Evolutionary conservation across 106 monocot genomes (phyloP).

Genomic region (Triglochin maritima): DNA sequence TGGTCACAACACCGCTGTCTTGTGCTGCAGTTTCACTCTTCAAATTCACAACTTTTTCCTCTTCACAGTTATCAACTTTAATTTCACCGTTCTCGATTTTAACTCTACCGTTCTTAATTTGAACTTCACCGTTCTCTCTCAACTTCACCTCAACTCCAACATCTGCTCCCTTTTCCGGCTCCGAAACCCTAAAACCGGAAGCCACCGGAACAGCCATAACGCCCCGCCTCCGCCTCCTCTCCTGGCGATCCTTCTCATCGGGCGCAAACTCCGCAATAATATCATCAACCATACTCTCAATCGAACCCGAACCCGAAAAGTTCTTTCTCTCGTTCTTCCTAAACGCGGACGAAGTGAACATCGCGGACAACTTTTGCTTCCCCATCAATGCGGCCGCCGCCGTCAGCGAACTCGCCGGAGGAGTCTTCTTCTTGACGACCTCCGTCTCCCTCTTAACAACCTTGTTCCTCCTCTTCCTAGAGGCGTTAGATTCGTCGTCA

Average conservation of each 20-base stretch:
- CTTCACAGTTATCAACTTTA: constrained; percentile 11
- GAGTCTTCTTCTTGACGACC: not conserved
- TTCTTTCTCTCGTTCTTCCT: constrained; percentile 51
- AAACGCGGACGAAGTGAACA: constrained; percentile 66
- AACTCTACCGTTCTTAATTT: too few species aligned
- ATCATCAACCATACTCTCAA: constrained; percentile 75
- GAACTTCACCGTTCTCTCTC: too few species aligned
- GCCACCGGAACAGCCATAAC: not conserved
- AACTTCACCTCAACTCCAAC: too few species aligned
- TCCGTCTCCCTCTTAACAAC: not conserved
- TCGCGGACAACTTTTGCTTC: constrained; percentile 63
- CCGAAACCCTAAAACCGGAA: not conserved
- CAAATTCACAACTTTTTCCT: constrained; percentile 1
- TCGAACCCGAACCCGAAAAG: constrained; percentile 16
- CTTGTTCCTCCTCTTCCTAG: constrained; percentile 26
- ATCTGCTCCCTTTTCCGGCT: not conserved
- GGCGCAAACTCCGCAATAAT: constrained; percentile 75
- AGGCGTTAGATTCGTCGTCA: constrained; percentile 11
- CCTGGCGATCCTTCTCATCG: constrained; percentile 66
- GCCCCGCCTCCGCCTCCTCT: constrained; percentile 33
- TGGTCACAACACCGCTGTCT: not conserved
- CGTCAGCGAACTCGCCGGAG: constrained; percentile 27
- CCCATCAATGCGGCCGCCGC: constrained; percentile 56
- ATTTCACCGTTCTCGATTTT: not conserved
- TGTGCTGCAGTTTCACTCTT: constrained; percentile 1